phyloP scores from a whole-genome alignment of 768 basidiomycete species.

The Boletus huronensis region DNA sequence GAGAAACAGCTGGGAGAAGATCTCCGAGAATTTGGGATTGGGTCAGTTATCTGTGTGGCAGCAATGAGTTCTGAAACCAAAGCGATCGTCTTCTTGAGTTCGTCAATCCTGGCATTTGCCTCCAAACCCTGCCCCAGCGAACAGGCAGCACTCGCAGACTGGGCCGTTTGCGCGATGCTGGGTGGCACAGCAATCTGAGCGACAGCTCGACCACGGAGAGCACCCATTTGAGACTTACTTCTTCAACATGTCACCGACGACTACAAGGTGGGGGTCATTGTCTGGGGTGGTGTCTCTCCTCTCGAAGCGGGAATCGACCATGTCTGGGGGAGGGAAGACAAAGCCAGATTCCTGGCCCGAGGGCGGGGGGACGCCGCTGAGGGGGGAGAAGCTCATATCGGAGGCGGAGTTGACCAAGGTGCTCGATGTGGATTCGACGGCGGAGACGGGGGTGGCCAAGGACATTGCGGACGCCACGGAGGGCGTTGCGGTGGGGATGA shows the following conservation, averaged over 20 bases:
- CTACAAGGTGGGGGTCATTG: conserved; percentile 46
- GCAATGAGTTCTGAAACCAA: conserved; percentile 55
- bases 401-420: conserved; percentile 19
- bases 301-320: conserved; percentile 16
- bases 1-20: conserved; percentile 26
- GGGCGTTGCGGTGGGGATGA: not conserved
- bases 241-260: conserved; percentile 48
- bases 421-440: conserved; percentile 16
- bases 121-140: conserved; percentile 43
- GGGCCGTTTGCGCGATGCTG: conserved; percentile 61
- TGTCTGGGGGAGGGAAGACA: conserved; percentile 25
- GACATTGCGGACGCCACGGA: conserved; percentile 6
- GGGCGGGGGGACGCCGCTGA: conserved; percentile 1
- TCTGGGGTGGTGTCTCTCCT: conserved; percentile 28
- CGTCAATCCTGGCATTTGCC: conserved; percentile 49
- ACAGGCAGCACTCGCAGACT: conserved; percentile 53
- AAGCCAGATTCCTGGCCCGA: conserved; percentile 22
- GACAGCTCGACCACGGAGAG: not conserved
- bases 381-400: conserved; percentile 27
- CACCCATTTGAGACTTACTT: conserved; percentile 40
- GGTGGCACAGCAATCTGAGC: conserved; percentile 21
- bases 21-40: conserved; percentile 32
- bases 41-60: conserved; percentile 37
- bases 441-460: conserved; percentile 11
- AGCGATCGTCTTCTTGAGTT: conserved; percentile 52